Evolutionary conservation across 768 basidiomycete species (phyloP).

Genomic region (Gloeophyllum trabeum): DNA sequence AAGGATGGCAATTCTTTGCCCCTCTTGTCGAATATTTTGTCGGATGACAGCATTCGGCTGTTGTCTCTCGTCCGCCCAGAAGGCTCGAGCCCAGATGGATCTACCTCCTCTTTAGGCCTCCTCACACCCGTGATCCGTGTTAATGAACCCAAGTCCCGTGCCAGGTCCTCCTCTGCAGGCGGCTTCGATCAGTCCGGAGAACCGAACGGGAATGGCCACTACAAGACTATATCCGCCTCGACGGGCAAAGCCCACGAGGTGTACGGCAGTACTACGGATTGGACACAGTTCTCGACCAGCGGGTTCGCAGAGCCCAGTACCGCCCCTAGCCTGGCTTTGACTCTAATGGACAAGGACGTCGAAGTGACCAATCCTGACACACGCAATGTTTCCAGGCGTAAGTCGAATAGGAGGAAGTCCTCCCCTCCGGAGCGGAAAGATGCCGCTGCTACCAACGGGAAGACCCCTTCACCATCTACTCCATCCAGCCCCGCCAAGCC

Average conservation of each 20-base stretch:
- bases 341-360: conserved; percentile 47
- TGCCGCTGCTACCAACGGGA: conserved; percentile 2
- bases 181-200: conserved; percentile 1
- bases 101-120: conserved; percentile 17
- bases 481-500: conserved; percentile 15
- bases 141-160: conserved; percentile 12
- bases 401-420: neutral
- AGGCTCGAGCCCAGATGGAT: conserved; percentile 13
- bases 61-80: conserved; percentile 39
- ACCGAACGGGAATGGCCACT: conserved; percentile 17
- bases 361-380: conserved; percentile 36
- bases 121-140: conserved; percentile 1
- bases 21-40: conserved; percentile 40
- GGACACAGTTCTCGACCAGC: conserved; percentile 55
- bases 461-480: neutral
- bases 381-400: conserved; percentile 5
- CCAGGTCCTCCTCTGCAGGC: conserved; percentile 7
- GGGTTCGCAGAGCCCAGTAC: conserved; percentile 41
- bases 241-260: conserved; percentile 17
- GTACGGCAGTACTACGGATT: conserved; percentile 39
- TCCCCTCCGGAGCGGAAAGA: conserved; percentile 10
- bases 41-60: conserved; percentile 54
- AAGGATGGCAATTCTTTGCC: conserved; percentile 22
- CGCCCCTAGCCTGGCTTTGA: conserved; percentile 37
- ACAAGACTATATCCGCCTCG: conserved; percentile 18